Evolutionary conservation across 192 early-diverging fungal species (phyloP).

Genomic region (Coemansia sp.): DNA sequence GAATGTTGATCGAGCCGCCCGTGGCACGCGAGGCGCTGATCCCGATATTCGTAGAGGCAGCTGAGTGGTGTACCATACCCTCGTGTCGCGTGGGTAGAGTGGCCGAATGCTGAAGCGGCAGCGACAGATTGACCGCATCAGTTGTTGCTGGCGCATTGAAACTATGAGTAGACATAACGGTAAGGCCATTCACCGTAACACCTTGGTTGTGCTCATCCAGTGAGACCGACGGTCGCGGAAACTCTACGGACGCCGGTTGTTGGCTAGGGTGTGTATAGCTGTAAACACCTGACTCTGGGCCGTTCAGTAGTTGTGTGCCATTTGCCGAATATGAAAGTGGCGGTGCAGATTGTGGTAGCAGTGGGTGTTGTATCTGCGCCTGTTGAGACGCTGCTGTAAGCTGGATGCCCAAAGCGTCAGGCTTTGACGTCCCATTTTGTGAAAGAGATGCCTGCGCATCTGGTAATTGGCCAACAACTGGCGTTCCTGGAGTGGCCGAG

Average conservation of each 20-base stretch:
- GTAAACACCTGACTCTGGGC: constrained; percentile 17
- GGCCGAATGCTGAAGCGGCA: constrained; percentile 34
- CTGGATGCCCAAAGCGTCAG: neutral
- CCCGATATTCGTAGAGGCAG: neutral
- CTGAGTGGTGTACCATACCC: neutral
- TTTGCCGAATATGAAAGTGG: constrained; percentile 51
- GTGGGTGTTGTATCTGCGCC: neutral
- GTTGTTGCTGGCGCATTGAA: constrained; percentile 3
- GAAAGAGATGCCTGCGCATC: constrained; percentile 2
- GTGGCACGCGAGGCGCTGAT: constrained; percentile 13
- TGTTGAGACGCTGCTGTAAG: neutral
- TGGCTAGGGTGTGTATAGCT: neutral
- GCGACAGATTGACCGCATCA: constrained; percentile 4
- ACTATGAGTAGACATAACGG: constrained; percentile 12
- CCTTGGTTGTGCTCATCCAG: constrained; percentile 10
- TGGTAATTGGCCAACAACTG: constrained; percentile 3
- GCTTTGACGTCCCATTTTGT: neutral
- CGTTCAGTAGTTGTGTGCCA: constrained; percentile 49
- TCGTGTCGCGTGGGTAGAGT: constrained; percentile 20
- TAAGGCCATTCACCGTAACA: constrained; percentile 3
- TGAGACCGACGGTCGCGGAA: neutral
- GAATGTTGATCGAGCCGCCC: constrained; percentile 45
- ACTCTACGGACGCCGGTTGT: neutral
- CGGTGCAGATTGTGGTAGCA: constrained; percentile 33
- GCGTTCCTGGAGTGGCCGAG: constrained; percentile 3